Conservation (phyloP, 768 basidiomycete species). For the Hirschioporus abietinus region DNA sequence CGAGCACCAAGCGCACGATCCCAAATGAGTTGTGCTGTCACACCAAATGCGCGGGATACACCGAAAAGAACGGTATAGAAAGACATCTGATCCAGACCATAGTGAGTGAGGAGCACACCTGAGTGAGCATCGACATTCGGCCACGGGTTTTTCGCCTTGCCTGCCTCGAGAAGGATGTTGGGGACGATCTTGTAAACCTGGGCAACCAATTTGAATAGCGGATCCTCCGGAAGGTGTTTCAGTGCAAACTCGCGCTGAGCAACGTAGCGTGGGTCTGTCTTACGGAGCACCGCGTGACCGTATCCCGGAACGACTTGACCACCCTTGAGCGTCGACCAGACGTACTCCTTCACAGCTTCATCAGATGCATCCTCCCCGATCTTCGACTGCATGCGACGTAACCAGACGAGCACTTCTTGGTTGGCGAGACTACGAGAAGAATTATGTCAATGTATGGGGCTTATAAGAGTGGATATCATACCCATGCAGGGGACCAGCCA, state of each 20-base stretch:
- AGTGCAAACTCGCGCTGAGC: constrained; percentile 88
- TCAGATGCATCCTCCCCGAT: constrained; percentile 84
- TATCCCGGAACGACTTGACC: constrained; percentile 95
- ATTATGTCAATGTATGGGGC: neutral
- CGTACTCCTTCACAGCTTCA: constrained; percentile 86
- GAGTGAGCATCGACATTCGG: constrained; percentile 99
- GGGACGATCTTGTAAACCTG: constrained; percentile 88
- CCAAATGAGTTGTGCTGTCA: constrained; percentile 87
- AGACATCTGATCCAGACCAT: constrained; percentile 85
- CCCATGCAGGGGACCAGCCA: constrained; percentile 96
- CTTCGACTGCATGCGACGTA: constrained; percentile 87
- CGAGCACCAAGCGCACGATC: constrained; percentile 90
- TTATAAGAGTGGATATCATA: constrained; percentile 12
- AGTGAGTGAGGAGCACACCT: constrained; percentile 80
- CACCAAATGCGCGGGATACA: constrained; percentile 92
- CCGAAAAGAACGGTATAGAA: constrained; percentile 98
- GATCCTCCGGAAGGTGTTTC: constrained; percentile 80
- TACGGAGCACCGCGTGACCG: constrained; percentile 81
- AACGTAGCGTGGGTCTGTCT: constrained; percentile 89
- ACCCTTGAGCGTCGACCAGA: constrained; percentile 89
- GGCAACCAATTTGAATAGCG: constrained; percentile 90
- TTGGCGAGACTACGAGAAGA: constrained; percentile 58
- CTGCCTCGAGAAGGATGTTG: constrained; percentile 83
- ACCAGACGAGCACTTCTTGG: constrained; percentile 95
- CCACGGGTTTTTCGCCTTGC: constrained; percentile 92